A percentile compares a stretch with the other conserved stretches of the same genome.
Conservation (phyloP, 352 stramenopile genomes). For the Peronospora destructor region DNA sequence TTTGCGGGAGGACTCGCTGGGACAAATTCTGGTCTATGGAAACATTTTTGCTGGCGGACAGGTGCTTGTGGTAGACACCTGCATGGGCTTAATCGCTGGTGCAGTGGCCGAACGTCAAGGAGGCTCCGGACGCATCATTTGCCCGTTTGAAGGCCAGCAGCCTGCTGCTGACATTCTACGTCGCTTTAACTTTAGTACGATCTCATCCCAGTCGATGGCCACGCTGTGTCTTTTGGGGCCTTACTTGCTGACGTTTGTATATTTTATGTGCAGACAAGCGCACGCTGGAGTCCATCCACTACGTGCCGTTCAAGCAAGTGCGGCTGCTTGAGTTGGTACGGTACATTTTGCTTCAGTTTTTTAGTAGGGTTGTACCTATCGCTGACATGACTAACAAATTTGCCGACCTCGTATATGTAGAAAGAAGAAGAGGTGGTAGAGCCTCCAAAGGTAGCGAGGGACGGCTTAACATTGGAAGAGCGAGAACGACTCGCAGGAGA, state of each 20-base stretch:
- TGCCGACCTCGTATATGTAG: slow-evolving; percentile 14
- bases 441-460: slow-evolving; percentile 34
- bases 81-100: slow-evolving; percentile 88
- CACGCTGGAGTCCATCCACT: slow-evolving; percentile 68
- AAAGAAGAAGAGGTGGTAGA: slow-evolving; percentile 48
- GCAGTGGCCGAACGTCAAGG: slow-evolving; percentile 80
- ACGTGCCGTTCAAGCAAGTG: slow-evolving; percentile 65
- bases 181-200: slow-evolving; percentile 79
- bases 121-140: slow-evolving; percentile 65
- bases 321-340: slow-evolving; percentile 36
- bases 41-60: slow-evolving; percentile 88
- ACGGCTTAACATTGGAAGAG: slow-evolving; percentile 55
- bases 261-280: slow-evolving; percentile 41
- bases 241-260: neutral
- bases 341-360: neutral
- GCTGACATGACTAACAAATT: neutral
- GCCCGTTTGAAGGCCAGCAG: slow-evolving; percentile 70
- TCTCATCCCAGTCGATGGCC: neutral
- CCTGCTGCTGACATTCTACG: slow-evolving; percentile 66
- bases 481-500: slow-evolving; percentile 55
- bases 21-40: slow-evolving; percentile 88
- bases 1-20: slow-evolving; percentile 89
- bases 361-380: neutral
- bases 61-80: slow-evolving; percentile 90
- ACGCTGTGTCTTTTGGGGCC: neutral